These are phyloP conservation scores for Kazachstania martiniae DNA, from an alignment of 805 yeast species.

Conservation along the genomic window DNA sequence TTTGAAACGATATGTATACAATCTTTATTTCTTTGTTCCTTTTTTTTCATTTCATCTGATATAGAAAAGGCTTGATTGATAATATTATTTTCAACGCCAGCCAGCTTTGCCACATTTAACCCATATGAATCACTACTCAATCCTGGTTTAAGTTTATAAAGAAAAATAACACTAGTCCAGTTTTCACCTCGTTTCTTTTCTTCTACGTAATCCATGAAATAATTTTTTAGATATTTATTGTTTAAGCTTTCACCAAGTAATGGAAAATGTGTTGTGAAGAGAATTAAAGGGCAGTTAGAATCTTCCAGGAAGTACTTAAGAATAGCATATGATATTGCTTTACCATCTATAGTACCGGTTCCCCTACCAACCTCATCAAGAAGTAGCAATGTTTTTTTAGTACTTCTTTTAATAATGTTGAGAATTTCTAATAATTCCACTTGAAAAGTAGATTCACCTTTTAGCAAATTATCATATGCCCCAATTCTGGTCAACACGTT, in stretches of 20 bases:
- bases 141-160: constrained; percentile 42
- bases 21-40: constrained; percentile 4
- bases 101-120: constrained; percentile 71
- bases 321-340: constrained; percentile 67
- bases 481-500: constrained; percentile 58
- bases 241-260: constrained; percentile 38
- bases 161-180: constrained; percentile 36
- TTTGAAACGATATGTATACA: background rate
- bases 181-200: constrained; percentile 28
- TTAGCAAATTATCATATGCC: constrained; percentile 64
- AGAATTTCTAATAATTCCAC: constrained; percentile 95
- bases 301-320: constrained; percentile 42
- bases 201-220: constrained; percentile 59
- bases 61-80: constrained; percentile 34
- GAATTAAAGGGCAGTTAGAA: constrained; percentile 39
- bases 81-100: constrained; percentile 43
- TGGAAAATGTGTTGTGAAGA: constrained; percentile 83
- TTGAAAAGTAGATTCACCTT: constrained; percentile 80
- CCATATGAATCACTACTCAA: constrained; percentile 63
- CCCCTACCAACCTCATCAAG: constrained; percentile 96
- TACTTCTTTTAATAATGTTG: constrained; percentile 70
- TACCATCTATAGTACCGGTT: constrained; percentile 73
- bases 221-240: constrained; percentile 42
- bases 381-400: constrained; percentile 67
- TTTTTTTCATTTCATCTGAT: constrained; percentile 13